Conservation (phyloP, 1,139 yeast genomes). For the Pichia sp. region DNA sequence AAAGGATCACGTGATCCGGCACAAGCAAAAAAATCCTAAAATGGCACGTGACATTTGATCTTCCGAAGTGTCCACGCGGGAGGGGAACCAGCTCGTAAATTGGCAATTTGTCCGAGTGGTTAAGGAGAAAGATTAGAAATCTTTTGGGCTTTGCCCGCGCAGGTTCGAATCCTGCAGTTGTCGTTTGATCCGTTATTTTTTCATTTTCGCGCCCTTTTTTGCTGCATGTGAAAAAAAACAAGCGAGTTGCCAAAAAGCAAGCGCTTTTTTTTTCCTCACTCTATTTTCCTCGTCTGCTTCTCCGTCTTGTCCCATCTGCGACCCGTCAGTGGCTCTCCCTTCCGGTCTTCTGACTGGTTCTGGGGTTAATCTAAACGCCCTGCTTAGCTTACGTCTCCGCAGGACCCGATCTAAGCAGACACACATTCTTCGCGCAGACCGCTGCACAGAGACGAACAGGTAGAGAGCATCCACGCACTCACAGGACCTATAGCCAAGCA, state of each 20-base stretch:
- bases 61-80: too few species aligned
- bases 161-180: slow-evolving; percentile 41
- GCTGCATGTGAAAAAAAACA: not conserved
- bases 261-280: not conserved
- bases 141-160: slow-evolving; percentile 41
- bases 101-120: slow-evolving; percentile 37
- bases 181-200: slow-evolving; percentile 20
- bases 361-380: not conserved
- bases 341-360: not conserved
- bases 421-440: too few species aligned
- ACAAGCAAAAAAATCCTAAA: too few species aligned
- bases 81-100: not conserved
- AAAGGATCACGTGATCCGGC: too few species aligned
- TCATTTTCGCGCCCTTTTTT: not conserved
- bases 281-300: not conserved
- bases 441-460: too few species aligned
- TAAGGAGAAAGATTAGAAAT: slow-evolving; percentile 41
- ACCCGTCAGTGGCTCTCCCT: too few species aligned
- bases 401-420: too few species aligned
- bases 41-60: too few species aligned
- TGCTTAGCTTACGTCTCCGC: too few species aligned
- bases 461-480: too few species aligned
- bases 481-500: too few species aligned
- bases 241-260: too few species aligned
- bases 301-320: not conserved